Evolutionary conservation across 164 flowering plant species (phyloP), one percentile per base, ranked within the genome.

Genomic region (Aristolochia fimbriata): DNA sequence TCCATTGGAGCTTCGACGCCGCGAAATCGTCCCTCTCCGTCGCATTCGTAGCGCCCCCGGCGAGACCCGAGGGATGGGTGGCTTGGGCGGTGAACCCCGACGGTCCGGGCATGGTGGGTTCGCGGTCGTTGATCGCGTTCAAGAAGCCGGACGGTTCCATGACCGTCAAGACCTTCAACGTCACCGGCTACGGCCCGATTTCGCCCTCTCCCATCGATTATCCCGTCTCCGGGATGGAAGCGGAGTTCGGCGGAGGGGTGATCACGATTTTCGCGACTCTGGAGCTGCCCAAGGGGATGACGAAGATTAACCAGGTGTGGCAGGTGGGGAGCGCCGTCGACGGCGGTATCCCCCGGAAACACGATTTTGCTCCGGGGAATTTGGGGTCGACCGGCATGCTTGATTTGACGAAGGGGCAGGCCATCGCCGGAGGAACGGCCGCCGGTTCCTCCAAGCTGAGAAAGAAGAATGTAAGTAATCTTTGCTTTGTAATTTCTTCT

Each of bases 291-390:
- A 41, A 24, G 64, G 55, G 59, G 17, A 60, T 27, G 41, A 65
- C 58, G 48, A 65, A 62, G 51, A 24, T 85, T 65, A 85, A 87
- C 65, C 88, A 87, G 63, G 83, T 89, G 7, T 92, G 98, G 98
- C 96, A 92, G 70, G 91, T 84, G 25, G 96, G 98, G 2, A 21
- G 66, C 8, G 13, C 64, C 17, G 79, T 86, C 1, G 52, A 69
- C 16, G 52, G 60, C 12, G 82, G 73, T 3, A 10, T 55, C 16
- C 88, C 84, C 21, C 63, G 1, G 15, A 63, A 47, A 52, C 97
- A 87, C 66, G 76, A n/a, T 0, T 65, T 83, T 25, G 57, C 22
- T 50, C 10, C 68, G 7, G 83, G 51, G 31, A 87, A 87, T 66
- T 43, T 80, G 68, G 65, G 66, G 2, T 47, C 92, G 0, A 80